Percentiles rank a stretch among this genome's conserved stretches.
Evolutionary conservation across 2,329 filamentous ascomycete species (phyloP).

Genomic region (Penicillium aurantiogriseum): DNA sequence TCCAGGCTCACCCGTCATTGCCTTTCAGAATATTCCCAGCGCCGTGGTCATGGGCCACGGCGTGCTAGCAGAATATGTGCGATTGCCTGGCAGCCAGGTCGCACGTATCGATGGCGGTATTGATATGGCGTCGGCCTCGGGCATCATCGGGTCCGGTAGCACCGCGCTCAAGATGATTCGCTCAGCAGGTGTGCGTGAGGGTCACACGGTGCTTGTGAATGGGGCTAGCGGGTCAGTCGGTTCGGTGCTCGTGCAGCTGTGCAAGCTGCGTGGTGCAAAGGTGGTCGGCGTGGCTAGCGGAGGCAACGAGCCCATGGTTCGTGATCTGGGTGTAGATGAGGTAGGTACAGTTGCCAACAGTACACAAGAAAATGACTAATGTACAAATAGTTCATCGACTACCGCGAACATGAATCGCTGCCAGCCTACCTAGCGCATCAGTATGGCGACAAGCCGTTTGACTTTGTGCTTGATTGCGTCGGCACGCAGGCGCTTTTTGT

Average conservation of each 20-base stretch:
- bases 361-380: background rate
- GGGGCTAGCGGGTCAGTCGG: slow-evolving; percentile 21
- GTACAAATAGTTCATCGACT: slow-evolving; percentile 13
- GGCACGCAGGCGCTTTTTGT: slow-evolving; percentile 20
- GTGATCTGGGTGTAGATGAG: slow-evolving; percentile 19
- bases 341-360: slow-evolving; percentile 1
- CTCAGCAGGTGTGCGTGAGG: slow-evolving; percentile 15
- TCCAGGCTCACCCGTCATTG: slow-evolving; percentile 12
- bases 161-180: slow-evolving; percentile 21
- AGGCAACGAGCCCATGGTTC: slow-evolving; percentile 19
- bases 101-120: slow-evolving; percentile 1
- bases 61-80: slow-evolving; percentile 15
- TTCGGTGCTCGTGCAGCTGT: slow-evolving; percentile 19
- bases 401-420: slow-evolving; percentile 9
- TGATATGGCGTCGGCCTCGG: slow-evolving; percentile 18
- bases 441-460: slow-evolving; percentile 17
- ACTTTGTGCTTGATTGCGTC: slow-evolving; percentile 21
- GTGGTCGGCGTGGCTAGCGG: slow-evolving; percentile 21
- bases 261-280: slow-evolving; percentile 16
- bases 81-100: slow-evolving; percentile 8
- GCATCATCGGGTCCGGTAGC: slow-evolving; percentile 14
- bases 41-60: slow-evolving; percentile 6
- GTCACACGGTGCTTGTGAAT: slow-evolving; percentile 19
- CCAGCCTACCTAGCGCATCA: slow-evolving; percentile 11
- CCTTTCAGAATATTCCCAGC: slow-evolving; percentile 10